Percentiles rank a stretch among this genome's conserved stretches.
These are phyloP conservation scores for Calonectria pteridis DNA, from an alignment of 2,329 filamentous ascomycete genomes.

Conservation along the genomic window DNA sequence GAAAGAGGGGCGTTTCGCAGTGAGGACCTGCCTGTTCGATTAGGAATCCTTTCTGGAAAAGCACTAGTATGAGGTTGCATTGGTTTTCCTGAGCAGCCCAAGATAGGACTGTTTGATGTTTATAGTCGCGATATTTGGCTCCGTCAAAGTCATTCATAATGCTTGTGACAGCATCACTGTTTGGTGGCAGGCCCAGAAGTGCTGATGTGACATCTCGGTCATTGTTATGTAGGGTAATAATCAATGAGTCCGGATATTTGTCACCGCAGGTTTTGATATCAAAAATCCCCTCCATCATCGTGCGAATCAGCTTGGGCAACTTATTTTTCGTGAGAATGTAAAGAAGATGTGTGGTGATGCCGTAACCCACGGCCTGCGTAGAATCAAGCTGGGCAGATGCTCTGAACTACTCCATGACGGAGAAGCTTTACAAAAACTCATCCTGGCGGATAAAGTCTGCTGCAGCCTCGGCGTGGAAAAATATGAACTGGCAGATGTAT, in stretches of 20 bases:
- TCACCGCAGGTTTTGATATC: constrained; percentile 27
- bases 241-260: constrained; percentile 50
- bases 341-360: constrained; percentile 36
- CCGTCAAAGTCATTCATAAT: neutral
- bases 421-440: constrained; percentile 49
- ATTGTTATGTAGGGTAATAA: constrained; percentile 49
- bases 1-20: neutral
- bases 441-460: constrained; percentile 43
- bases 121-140: neutral
- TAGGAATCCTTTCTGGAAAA: neutral
- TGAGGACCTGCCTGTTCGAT: neutral
- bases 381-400: constrained; percentile 42
- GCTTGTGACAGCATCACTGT: neutral
- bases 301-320: constrained; percentile 45
- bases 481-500: constrained; percentile 56
- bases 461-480: constrained; percentile 57
- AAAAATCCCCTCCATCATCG: constrained; percentile 29
- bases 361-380: constrained; percentile 40
- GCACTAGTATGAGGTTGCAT: neutral
- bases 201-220: constrained; percentile 43
- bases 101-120: neutral
- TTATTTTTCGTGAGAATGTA: constrained; percentile 52
- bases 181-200: constrained; percentile 34
- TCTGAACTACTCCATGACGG: constrained; percentile 48
- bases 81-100: neutral